Base-by-base conservation (phyloP, 2,329 filamentous ascomycete genomes). In the Colletotrichum sublineola region DNA sequence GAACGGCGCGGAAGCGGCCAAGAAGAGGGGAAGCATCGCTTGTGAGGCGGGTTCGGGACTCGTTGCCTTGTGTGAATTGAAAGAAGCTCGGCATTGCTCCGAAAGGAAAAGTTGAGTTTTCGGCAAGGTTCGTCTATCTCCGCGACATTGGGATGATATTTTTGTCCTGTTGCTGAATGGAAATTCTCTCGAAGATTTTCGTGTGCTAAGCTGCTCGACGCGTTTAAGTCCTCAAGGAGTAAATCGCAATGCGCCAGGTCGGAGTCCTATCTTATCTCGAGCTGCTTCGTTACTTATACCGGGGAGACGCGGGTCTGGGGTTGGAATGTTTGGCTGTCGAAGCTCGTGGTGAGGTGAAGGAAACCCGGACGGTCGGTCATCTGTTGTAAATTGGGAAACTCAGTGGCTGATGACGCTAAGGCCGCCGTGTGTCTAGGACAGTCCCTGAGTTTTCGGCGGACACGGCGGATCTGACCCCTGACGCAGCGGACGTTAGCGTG, bases 1-100 rank as follows among this genome's bases (percentile, higher is more conserved):
- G 89, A 24, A 92, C 89, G 71, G 90, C 90, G 73, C 90, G 89
- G 81, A 90, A 92, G 50, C 90, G 88, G 74, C 90, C 90, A 2
- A 92, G 86, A 11, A 92, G 82, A 33, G 90, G 89, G 24, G 90
- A 88, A 53, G 88, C 83, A 77, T 91, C 87, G 76, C 83, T 84
- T 70, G 85, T 85, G 73, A 82, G 80, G 63, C 85, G 84, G 73
- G 84, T 82, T 76, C 84, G 86, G 74, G 89, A 86, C 81, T 92
- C 90, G 77, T 83, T 86, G 80, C 90, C 90, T 78, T 90, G 90
- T 74, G 90, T 90, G 82, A 92, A 92, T 79, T 87, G 85, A 82
- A 92, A 92, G 84, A 92, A 90, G 77, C 86, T 85, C 78, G 90
- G 88, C 89, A 92, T 91, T 56, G 60, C 66, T 73, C 61, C 40